These are phyloP conservation scores for Tripidium arundinaceum DNA, from an alignment of 202 grass and related monocot species.

Conservation along the genomic window DNA sequence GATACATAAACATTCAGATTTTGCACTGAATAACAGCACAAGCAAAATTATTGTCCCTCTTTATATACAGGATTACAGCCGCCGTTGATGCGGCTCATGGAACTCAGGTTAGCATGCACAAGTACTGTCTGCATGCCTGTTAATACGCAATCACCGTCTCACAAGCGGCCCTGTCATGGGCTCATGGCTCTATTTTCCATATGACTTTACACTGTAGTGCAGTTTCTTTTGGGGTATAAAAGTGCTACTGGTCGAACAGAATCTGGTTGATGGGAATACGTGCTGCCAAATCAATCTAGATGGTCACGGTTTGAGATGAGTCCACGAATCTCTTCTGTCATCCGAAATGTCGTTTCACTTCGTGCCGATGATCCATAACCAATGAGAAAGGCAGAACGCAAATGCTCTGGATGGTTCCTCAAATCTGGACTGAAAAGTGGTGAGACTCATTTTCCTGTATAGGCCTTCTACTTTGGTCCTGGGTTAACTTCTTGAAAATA, in stretches of 20 bases:
- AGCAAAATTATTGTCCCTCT: not conserved
- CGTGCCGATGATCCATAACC: not conserved
- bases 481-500: slow-evolving; percentile 58
- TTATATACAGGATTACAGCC: not conserved
- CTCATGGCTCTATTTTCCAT: not conserved
- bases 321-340: slow-evolving; percentile 13
- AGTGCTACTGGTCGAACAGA: not conserved
- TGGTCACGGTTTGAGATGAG: not conserved
- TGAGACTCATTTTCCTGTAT: not conserved
- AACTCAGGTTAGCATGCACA: not conserved
- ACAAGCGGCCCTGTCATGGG: not conserved
- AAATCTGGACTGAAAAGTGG: slow-evolving; percentile 17
- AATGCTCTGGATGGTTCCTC: slow-evolving; percentile 9
- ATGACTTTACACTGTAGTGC: not conserved
- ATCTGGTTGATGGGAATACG: not conserved
- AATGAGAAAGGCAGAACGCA: not conserved
- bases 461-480: slow-evolving; percentile 38
- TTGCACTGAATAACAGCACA: not conserved
- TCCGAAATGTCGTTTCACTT: not conserved
- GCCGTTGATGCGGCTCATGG: not conserved
- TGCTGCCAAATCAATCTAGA: slow-evolving; percentile 1
- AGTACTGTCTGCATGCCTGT: not conserved
- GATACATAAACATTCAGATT: not conserved
- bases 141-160: not conserved
- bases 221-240: slow-evolving; percentile 22